Base-by-base conservation (phyloP, 257 asterid genomes). In the Nicotiana undulata region DNA sequence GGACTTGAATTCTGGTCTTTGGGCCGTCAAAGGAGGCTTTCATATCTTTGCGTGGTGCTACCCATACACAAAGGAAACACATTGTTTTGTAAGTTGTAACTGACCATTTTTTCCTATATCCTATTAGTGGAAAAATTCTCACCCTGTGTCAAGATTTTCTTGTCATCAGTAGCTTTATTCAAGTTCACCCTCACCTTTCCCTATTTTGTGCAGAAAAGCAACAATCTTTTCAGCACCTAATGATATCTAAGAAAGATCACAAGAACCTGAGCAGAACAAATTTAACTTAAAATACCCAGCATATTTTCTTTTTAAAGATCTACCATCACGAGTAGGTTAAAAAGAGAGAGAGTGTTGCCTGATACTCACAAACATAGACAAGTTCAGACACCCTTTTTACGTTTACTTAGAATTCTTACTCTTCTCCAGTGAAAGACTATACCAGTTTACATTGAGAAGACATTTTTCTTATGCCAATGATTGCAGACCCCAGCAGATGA, bases 91-190 rank as follows among this genome's bases (percentile, higher is more conserved):
- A 63, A 72, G 46, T 40, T 40, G 11, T 40, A 51, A 51, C 17
- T 12, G 20, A 53, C 15, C 22, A 9, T 58, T 32, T 56, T 28
- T 76, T 40, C 46, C 49, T 70, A 12, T n/a, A 29, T 37, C 46
- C 6, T 31, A 18, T 70, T 55, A 18, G 31, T 51, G 18, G 46
- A 10, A 60, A 58, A n/a, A 81, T 63, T 72, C 93, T 82, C 87
- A 92, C 98, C 20, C 81, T 79, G 89, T 80, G 82, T 88, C 80
- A 82, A 79, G 24, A 86, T 87, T 75, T 81, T 87, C 44, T 70
- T 83, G 83, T 68, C 81, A 68, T 65, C 84, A 24, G 85, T 68
- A 74, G 88, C 82, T 84, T 81, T 83, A 82, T 80, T 80, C 80
- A 46, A 80, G 82, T 80, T 81, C 60, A 34, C 53, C 74, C 85